Conservation (phyloP, 1,284 basidiomycete genomes). For the Puccinia horiana region DNA sequence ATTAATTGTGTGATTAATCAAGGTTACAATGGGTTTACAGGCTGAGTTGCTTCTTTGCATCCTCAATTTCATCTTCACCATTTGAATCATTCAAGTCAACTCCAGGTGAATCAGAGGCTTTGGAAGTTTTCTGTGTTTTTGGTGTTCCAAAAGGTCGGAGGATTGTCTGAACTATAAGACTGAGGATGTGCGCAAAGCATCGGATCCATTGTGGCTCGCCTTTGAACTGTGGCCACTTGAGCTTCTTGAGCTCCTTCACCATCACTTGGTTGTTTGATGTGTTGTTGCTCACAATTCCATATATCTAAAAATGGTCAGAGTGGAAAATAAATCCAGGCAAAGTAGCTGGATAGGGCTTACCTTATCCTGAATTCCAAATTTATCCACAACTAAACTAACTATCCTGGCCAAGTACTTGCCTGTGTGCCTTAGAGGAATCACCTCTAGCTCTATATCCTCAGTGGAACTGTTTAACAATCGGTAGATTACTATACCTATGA, state of each 20-base stretch:
- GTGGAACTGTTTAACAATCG: background rate
- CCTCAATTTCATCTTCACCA: background rate
- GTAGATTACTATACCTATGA: background rate
- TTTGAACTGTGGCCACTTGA: background rate
- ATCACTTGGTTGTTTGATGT: background rate
- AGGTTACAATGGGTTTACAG: background rate
- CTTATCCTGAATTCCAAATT: background rate
- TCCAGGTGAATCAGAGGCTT: background rate
- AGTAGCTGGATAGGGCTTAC: background rate
- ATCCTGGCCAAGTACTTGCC: background rate
- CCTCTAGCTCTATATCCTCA: background rate
- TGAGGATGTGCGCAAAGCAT: constrained; percentile 4
- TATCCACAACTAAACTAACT: background rate
- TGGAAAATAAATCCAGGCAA: background rate
- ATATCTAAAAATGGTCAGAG: background rate
- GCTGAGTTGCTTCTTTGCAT: background rate
- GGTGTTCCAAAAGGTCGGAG: constrained; percentile 2
- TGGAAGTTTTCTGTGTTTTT: background rate
- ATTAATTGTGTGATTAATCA: background rate
- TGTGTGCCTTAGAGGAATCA: background rate
- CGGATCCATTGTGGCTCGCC: background rate
- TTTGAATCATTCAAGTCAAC: background rate
- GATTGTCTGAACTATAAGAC: background rate
- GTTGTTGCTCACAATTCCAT: constrained; percentile 8
- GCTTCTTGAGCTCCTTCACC: background rate